phyloP scores from a whole-genome alignment of 768 basidiomycete species.

The Lactifluus echinatus region DNA sequence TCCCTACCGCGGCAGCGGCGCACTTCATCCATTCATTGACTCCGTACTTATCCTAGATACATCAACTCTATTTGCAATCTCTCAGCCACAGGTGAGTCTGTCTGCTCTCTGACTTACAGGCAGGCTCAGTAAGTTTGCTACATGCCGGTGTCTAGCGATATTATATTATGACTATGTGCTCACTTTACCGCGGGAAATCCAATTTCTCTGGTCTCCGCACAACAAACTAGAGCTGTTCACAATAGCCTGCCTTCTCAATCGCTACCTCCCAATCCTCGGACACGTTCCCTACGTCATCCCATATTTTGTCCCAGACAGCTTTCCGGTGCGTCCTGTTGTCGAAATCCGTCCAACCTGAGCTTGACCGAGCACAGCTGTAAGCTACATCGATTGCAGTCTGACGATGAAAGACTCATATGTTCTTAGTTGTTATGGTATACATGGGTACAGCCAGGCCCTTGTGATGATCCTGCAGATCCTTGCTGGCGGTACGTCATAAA shows the following conservation, averaged over 20 bases:
- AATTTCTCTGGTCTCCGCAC: slow-evolving; percentile 34
- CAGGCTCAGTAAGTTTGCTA: background rate
- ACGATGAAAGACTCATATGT: background rate
- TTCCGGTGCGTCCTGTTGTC: background rate
- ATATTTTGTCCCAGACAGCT: slow-evolving; percentile 11
- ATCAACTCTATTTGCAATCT: background rate
- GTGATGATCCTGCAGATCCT: background rate
- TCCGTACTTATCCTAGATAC: background rate
- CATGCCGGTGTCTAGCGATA: slow-evolving; percentile 17
- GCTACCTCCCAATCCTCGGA: slow-evolving; percentile 39
- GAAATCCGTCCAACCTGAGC: background rate
- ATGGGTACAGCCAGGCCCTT: background rate
- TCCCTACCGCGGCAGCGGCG: too few species aligned
- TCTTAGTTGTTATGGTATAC: background rate
- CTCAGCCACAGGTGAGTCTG: slow-evolving; percentile 1
- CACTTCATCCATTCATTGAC: background rate
- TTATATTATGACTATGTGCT: slow-evolving; percentile 27
- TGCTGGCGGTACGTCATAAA: background rate
- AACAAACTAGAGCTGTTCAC: slow-evolving; percentile 32
- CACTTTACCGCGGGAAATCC: slow-evolving; percentile 31
- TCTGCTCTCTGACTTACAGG: too few species aligned
- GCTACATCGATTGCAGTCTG: background rate
- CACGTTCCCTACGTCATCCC: slow-evolving; percentile 21
- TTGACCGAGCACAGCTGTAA: slow-evolving; percentile 1
- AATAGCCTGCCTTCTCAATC: slow-evolving; percentile 40